Evolutionary conservation across 306 rosid genomes (phyloP).

Genomic region (Begonia peltatifolia): DNA sequence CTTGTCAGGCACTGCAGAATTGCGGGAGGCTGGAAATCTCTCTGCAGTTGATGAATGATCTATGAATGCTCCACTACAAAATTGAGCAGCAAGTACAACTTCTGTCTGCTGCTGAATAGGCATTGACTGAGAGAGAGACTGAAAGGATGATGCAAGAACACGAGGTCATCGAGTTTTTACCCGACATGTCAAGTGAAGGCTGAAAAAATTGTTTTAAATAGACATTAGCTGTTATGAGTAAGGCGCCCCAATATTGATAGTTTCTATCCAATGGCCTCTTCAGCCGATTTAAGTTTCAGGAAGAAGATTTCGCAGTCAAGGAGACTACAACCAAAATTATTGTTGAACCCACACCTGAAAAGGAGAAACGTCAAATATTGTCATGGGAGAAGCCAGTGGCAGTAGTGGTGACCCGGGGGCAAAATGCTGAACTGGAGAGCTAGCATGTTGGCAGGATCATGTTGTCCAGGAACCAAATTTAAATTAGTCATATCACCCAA

Average conservation of each 20-base stretch:
- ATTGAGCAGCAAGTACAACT: slow-evolving; percentile 38
- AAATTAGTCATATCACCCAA: slow-evolving; percentile 52
- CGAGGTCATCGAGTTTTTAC: slow-evolving; percentile 75
- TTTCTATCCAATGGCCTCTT: too few relatives aligned
- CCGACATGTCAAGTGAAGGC: slow-evolving; percentile 75
- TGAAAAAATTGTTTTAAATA: slow-evolving; percentile 17
- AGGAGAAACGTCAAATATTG: slow-evolving; percentile 89
- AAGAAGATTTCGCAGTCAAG: too few relatives aligned
- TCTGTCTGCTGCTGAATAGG: slow-evolving; percentile 34
- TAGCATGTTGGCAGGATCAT: slow-evolving; percentile 52
- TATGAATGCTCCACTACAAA: slow-evolving; percentile 35
- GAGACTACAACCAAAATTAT: not conserved
- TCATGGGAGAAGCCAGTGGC: slow-evolving; percentile 81
- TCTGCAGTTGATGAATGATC: slow-evolving; percentile 38
- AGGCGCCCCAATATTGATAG: too few relatives aligned
- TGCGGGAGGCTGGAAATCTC: slow-evolving; percentile 42
- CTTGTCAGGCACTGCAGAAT: slow-evolving; percentile 39
- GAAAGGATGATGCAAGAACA: slow-evolving; percentile 41
- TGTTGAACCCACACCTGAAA: slow-evolving; percentile 56
- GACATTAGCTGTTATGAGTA: slow-evolving; percentile 8
- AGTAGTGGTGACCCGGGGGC: slow-evolving; percentile 94
- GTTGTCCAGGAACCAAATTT: slow-evolving; percentile 50
- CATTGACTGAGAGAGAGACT: slow-evolving; percentile 54
- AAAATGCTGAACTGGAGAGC: slow-evolving; percentile 66
- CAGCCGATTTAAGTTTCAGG: too few relatives aligned